Evolutionary conservation across 75 land plant species (phyloP).

Genomic region (Gnetum montanum): DNA sequence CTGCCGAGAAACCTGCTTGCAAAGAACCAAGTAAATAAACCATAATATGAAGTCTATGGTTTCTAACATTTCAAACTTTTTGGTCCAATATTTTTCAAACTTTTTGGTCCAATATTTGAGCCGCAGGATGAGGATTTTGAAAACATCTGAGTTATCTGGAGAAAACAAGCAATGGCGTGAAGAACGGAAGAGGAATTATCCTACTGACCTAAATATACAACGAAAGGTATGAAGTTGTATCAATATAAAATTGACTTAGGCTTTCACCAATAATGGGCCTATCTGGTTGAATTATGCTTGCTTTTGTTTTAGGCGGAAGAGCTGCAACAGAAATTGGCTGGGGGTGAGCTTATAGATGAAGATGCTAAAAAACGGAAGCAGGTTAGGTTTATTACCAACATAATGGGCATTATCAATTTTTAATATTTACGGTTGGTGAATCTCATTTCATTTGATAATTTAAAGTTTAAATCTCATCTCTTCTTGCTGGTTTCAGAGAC

Average conservation of each 20-base stretch:
- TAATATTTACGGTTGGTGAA: neutral
- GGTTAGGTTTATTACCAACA: slow-evolving; percentile 73
- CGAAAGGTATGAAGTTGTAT: slow-evolving; percentile 53
- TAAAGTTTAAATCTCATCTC: neutral
- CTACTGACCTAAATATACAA: slow-evolving; percentile 50
- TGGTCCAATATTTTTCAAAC: neutral
- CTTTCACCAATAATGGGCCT: no score
- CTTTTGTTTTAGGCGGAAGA: slow-evolving; percentile 30
- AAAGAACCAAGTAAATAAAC: no score
- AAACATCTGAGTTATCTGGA: slow-evolving; percentile 12
- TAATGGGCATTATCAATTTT: neutral
- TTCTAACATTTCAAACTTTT: neutral
- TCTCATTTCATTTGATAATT: neutral
- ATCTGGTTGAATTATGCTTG: neutral
- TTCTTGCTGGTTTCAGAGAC: slow-evolving; percentile 60
- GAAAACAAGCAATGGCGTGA: slow-evolving; percentile 81
- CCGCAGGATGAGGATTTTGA: neutral
- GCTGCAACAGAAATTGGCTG: slow-evolving; percentile 11
- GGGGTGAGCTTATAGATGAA: slow-evolving; percentile 30
- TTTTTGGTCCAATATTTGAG: neutral
- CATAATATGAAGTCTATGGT: neutral
- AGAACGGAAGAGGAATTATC: slow-evolving; percentile 69
- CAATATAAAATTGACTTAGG: neutral
- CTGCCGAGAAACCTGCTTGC: no score
- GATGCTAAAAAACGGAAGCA: slow-evolving; percentile 52